These are phyloP conservation scores for Chlorociboria aeruginascens DNA, from an alignment of 495 filamentous ascomycete genomes.

Conservation along the genomic window DNA sequence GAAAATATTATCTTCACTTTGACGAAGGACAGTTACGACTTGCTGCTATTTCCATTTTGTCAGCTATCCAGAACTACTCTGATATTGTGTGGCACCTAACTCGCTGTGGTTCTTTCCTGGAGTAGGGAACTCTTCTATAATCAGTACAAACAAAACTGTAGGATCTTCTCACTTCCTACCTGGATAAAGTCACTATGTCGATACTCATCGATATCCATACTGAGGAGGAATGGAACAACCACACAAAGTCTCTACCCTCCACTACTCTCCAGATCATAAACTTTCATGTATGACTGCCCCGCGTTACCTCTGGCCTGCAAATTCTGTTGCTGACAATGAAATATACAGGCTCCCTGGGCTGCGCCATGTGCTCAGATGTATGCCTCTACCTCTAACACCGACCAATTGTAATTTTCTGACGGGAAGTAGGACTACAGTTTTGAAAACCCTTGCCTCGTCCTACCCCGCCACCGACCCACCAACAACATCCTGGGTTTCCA, in stretches of 20 bases:
- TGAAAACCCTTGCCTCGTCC: constrained; percentile 70
- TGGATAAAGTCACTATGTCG: constrained; percentile 50
- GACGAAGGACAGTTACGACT: neutral
- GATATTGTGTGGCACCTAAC: neutral
- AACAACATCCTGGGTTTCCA: constrained; percentile 65
- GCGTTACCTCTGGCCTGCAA: neutral
- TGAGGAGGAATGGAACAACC: constrained; percentile 52
- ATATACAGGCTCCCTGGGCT: neutral
- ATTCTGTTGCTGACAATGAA: neutral
- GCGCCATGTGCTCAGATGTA: neutral
- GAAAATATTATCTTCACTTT: neutral
- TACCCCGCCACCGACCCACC: constrained; percentile 56
- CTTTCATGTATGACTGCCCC: constrained; percentile 90
- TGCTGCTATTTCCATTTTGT: neutral
- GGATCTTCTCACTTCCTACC: neutral
- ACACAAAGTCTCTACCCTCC: constrained; percentile 50
- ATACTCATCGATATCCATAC: constrained; percentile 59
- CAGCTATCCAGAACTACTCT: neutral
- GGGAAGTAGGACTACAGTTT: constrained; percentile 73
- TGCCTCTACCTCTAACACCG: neutral
- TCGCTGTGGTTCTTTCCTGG: neutral
- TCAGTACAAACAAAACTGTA: neutral
- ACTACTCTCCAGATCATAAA: constrained; percentile 69
- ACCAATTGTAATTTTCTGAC: constrained; percentile 38
- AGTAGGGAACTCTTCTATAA: neutral